Percentiles rank a stretch among this genome's conserved stretches.
These are phyloP conservation scores for Coriolopsis trogii DNA, from an alignment of 1,284 basidiomycete genomes.

Conservation along the genomic window DNA sequence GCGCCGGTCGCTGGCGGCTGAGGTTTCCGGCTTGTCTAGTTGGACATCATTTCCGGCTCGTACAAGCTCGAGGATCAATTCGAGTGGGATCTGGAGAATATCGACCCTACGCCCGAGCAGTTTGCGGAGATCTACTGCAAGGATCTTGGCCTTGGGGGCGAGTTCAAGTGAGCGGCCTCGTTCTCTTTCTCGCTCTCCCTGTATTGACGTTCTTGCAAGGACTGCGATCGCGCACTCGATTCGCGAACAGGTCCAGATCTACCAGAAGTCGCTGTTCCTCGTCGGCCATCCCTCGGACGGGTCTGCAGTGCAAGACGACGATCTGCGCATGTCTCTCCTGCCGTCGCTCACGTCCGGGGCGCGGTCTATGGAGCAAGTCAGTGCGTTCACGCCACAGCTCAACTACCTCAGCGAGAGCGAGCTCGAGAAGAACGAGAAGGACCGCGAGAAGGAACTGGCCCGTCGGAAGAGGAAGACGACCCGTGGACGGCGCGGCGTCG, in stretches of 20 bases:
- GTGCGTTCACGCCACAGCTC: slow-evolving; percentile 85
- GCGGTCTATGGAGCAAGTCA: slow-evolving; percentile 75
- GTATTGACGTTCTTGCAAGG: slow-evolving; percentile 42
- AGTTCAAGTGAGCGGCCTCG: slow-evolving; percentile 76
- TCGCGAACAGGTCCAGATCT: slow-evolving; percentile 91
- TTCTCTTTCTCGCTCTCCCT: slow-evolving; percentile 2
- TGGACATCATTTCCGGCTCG: slow-evolving; percentile 94
- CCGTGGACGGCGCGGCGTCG: slow-evolving; percentile 86
- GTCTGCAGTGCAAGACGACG: slow-evolving; percentile 84
- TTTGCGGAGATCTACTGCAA: slow-evolving; percentile 89
- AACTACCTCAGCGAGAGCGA: slow-evolving; percentile 90
- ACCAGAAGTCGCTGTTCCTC: slow-evolving; percentile 91
- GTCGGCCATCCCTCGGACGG: slow-evolving; percentile 89
- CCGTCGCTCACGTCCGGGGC: slow-evolving; percentile 75
- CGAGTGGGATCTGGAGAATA: slow-evolving; percentile 94
- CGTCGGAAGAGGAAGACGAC: slow-evolving; percentile 88
- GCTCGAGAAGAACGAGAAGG: slow-evolving; percentile 87
- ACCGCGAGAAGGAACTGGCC: slow-evolving; percentile 89
- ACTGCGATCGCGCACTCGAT: slow-evolving; percentile 96
- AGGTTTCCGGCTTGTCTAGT: slow-evolving; percentile 44
- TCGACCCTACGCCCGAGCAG: slow-evolving; percentile 83
- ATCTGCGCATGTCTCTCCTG: slow-evolving; percentile 88
- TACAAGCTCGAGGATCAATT: slow-evolving; percentile 97
- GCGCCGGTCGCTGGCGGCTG: slow-evolving; percentile 12
- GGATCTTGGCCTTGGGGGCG: slow-evolving; percentile 90